A percentile compares a stretch with the other conserved stretches of the same genome.
These are phyloP conservation scores for Populus simonii DNA, from an alignment of 345 rosid species.

Conservation along the genomic window DNA sequence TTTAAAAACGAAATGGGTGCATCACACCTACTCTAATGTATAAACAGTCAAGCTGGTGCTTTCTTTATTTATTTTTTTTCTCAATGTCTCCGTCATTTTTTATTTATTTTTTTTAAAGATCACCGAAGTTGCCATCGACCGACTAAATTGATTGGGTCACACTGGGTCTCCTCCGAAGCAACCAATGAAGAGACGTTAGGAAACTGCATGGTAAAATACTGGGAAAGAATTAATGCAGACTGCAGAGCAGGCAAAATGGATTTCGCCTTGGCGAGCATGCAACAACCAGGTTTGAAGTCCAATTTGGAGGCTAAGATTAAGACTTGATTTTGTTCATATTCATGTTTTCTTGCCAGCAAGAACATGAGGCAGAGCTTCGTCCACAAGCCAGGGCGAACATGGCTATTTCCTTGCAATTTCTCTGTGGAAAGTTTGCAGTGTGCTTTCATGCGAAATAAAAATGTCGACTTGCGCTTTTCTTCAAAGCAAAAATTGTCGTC, in stretches of 20 bases:
- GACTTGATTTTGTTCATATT: no score
- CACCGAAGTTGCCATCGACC: no score
- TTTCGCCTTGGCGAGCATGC: no score
- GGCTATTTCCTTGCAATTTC: background rate
- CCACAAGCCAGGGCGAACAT: background rate
- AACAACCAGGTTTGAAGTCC: background rate
- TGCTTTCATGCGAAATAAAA: background rate
- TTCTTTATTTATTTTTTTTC: no score
- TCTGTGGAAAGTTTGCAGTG: no score
- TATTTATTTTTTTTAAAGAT: no score
- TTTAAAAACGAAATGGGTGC: no score
- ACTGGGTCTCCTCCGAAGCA: background rate
- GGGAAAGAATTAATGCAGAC: background rate
- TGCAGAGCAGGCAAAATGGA: background rate
- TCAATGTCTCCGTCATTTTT: no score
- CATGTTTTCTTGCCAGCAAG: background rate
- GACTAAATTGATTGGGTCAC: no score
- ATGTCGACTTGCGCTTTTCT: background rate
- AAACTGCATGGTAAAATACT: background rate
- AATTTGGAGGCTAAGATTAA: background rate
- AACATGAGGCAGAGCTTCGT: background rate
- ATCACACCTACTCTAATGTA: no score
- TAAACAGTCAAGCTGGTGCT: no score
- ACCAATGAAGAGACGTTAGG: background rate
- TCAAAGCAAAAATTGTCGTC: no score